These are phyloP conservation scores for Entamoeba dispar DNA, from an alignment of 208 protist species.

Conservation along the genomic window DNA sequence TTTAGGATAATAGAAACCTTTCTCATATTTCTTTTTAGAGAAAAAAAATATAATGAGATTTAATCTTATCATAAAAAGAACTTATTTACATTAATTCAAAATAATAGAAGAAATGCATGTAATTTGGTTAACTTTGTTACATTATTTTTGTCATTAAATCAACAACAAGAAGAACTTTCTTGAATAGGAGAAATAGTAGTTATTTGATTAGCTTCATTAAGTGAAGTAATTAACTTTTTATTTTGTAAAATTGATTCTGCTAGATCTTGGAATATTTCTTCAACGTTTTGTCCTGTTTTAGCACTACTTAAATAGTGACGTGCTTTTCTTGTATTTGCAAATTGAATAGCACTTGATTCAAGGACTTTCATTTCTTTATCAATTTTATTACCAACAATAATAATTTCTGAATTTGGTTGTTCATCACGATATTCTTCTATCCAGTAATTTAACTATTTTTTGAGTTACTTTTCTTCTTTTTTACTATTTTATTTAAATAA, in stretches of 20 bases:
- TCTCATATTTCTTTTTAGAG: no score
- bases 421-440: background rate
- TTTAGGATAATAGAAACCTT: no score
- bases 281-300: background rate
- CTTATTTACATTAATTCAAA: no score
- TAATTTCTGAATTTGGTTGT: background rate
- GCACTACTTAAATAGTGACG: background rate
- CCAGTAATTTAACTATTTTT: background rate
- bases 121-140: no score
- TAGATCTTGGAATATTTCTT: background rate
- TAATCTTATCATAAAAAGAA: no score
- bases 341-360: background rate
- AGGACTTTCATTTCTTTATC: background rate
- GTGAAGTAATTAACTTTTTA: background rate
- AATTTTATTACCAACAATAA: background rate
- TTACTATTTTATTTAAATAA: conserved; percentile 23
- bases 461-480: conserved; percentile 27
- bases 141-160: background rate
- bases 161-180: background rate
- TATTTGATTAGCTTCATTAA: background rate
- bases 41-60: no score
- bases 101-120: no score
- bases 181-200: background rate
- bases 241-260: background rate
- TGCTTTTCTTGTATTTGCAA: background rate